phyloP scores from a whole-genome alignment of 2,329 filamentous ascomycete genomes.

The Fusarium liriodendri region DNA sequence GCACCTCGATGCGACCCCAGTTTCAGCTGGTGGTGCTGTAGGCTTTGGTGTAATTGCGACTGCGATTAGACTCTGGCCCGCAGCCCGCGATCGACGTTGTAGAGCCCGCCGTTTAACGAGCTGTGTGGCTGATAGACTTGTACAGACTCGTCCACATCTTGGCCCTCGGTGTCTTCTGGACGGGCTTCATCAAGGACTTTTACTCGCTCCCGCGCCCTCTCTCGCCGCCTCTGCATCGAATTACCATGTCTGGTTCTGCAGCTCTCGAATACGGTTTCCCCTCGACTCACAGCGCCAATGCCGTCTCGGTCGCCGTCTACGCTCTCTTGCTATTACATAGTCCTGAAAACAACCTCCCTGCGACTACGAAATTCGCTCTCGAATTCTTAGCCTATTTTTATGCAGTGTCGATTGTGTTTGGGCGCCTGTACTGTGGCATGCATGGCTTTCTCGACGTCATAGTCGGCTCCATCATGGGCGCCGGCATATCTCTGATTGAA shows the following conservation, averaged over 20 bases:
- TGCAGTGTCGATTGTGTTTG: slow-evolving; percentile 87
- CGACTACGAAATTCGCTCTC: slow-evolving; percentile 69
- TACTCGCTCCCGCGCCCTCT: slow-evolving; percentile 91
- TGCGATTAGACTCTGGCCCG: background rate
- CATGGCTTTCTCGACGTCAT: slow-evolving; percentile 95
- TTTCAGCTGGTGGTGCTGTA: background rate
- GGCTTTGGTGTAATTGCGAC: background rate
- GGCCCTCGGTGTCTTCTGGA: slow-evolving; percentile 84
- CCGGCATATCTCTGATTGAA: slow-evolving; percentile 68
- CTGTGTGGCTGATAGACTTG: slow-evolving; percentile 33
- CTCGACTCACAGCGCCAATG: slow-evolving; percentile 96
- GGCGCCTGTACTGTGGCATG: slow-evolving; percentile 97
- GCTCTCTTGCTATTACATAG: slow-evolving; percentile 77
- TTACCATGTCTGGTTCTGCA: slow-evolving; percentile 96
- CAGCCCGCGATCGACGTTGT: background rate
- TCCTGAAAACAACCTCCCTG: slow-evolving; percentile 70
- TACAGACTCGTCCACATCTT: slow-evolving; percentile 77
- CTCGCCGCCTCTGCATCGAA: slow-evolving; percentile 90
- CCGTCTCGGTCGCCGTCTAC: slow-evolving; percentile 92
- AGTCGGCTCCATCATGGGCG: slow-evolving; percentile 82
- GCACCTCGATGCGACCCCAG: slow-evolving; percentile 10
- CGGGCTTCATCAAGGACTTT: slow-evolving; percentile 94
- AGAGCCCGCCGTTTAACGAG: background rate
- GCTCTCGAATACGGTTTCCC: slow-evolving; percentile 98
- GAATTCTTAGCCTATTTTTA: slow-evolving; percentile 84